Evolutionary conservation across 2,329 filamentous ascomycete genomes (phyloP).

Genomic region (Colletotrichum tamarilloi): DNA sequence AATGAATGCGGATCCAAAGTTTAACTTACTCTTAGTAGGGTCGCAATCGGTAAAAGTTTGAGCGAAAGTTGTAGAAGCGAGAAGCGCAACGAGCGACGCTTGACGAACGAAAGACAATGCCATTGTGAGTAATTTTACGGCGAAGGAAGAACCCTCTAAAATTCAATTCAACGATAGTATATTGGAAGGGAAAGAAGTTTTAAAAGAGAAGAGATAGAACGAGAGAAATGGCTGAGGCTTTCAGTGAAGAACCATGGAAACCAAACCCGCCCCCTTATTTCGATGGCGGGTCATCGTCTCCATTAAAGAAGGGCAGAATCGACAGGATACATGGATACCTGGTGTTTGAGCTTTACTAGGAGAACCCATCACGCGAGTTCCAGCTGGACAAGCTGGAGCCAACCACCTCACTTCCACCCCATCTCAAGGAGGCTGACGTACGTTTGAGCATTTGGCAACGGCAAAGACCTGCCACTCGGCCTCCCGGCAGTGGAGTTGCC

Average conservation of each 20-base stretch:
- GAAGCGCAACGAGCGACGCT: conserved; percentile 31
- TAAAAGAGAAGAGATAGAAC: neutral
- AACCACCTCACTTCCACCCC: neutral
- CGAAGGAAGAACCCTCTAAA: conserved; percentile 8
- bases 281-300: conserved; percentile 22
- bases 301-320: conserved; percentile 23
- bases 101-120: conserved; percentile 33
- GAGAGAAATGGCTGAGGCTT: conserved; percentile 5
- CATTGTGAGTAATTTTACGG: conserved; percentile 16
- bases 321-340: conserved; percentile 19
- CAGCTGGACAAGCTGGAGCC: neutral
- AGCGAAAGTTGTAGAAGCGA: conserved; percentile 27
- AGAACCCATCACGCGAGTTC: neutral
- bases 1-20: neutral
- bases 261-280: conserved; percentile 26
- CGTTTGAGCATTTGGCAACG: conserved; percentile 29
- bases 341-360: conserved; percentile 27
- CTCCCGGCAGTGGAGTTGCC: conserved; percentile 8
- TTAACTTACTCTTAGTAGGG: conserved; percentile 33
- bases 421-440: conserved; percentile 32
- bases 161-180: conserved; percentile 7
- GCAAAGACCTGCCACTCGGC: conserved; percentile 1
- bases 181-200: neutral
- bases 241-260: conserved; percentile 4
- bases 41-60: conserved; percentile 33